Base-by-base conservation (phyloP, 768 basidiomycete genomes). In the Termitomyces titanicus region DNA sequence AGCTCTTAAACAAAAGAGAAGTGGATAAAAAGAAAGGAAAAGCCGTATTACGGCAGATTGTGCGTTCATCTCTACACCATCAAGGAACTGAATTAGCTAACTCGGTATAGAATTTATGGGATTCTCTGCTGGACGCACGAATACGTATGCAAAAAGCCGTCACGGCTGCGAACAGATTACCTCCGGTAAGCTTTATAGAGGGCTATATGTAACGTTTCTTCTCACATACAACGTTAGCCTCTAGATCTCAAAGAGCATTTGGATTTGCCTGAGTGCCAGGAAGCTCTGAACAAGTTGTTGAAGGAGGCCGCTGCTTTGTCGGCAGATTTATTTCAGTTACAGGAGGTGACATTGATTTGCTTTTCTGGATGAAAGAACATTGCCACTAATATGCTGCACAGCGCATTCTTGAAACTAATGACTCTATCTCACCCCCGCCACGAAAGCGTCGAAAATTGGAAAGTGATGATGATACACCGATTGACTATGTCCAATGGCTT, bases 121-220 rank as follows among this genome's bases (percentile, higher is more conserved):
- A 98, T 68, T 77, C 80, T 5, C 76, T 98, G 35, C 78, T 98
- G 27, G 92, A 97, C 66, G 83, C 90, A n/a, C 84, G 96, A 34
- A 98, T 98, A 67, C 86, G 86, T 24, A 70, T 97, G 42, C 96
- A 98, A 72, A 98, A 94, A 73, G 81, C 86, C 22, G 75, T 85
- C 43, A 64, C 75, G 1, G 74, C 85, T 11, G 77, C 85, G 6
- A 90, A 92, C 64, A 73, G 73, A 47, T 75, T 97, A 6, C 87
- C 90, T 33, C 64, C 60, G 33, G 92, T 87, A 64, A 61, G 85
- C 71, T 33, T 35, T 39, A 18, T 11, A 7, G 22, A 29, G 5
- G 15, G 5, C 13, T 33, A 18, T 38, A 12, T 48, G 18, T 25
- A n/a, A 20, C 2, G 2, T 38, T 18, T 38, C 12, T 33, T 33